A percentile compares a stretch with the other conserved stretches of the same genome.
These are phyloP conservation scores for Thozetella sp. DNA, from an alignment of 495 filamentous ascomycete genomes.

Conservation along the genomic window DNA sequence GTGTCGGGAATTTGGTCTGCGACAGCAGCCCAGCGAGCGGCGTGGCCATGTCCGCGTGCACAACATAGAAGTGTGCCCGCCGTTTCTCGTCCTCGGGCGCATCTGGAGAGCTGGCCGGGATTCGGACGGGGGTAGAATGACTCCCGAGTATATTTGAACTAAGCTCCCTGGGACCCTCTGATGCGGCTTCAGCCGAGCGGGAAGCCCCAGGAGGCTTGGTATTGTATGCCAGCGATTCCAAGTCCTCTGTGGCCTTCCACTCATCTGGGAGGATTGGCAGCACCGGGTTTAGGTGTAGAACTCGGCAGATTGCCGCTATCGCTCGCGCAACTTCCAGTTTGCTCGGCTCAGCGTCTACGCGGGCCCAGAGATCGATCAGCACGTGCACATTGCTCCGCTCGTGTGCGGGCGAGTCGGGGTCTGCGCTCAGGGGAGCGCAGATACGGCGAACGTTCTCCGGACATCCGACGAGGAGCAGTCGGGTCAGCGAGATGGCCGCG, in stretches of 20 bases:
- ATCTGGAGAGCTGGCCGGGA: background rate
- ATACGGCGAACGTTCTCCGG: slow-evolving; percentile 55
- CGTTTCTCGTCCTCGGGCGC: background rate
- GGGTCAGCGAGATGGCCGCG: slow-evolving; percentile 63
- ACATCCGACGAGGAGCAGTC: slow-evolving; percentile 65
- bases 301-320: slow-evolving; percentile 64
- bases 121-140: background rate
- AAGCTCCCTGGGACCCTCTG: background rate
- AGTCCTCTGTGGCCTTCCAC: background rate
- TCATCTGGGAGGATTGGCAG: slow-evolving; percentile 4
- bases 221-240: background rate
- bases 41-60: slow-evolving; percentile 50
- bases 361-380: slow-evolving; percentile 59
- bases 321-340: slow-evolving; percentile 75
- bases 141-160: background rate
- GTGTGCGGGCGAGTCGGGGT: slow-evolving; percentile 38
- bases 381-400: slow-evolving; percentile 57
- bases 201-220: background rate
- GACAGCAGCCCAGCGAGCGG: slow-evolving; percentile 64
- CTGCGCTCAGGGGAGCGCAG: slow-evolving; percentile 38
- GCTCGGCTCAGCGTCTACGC: slow-evolving; percentile 63
- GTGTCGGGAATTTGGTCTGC: slow-evolving; percentile 69
- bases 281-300: slow-evolving; percentile 37
- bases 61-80: slow-evolving; percentile 44
- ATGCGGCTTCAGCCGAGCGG: background rate